Base-by-base conservation (phyloP, 2,329 filamentous ascomycete species). In the Penicillium thymicola region DNA sequence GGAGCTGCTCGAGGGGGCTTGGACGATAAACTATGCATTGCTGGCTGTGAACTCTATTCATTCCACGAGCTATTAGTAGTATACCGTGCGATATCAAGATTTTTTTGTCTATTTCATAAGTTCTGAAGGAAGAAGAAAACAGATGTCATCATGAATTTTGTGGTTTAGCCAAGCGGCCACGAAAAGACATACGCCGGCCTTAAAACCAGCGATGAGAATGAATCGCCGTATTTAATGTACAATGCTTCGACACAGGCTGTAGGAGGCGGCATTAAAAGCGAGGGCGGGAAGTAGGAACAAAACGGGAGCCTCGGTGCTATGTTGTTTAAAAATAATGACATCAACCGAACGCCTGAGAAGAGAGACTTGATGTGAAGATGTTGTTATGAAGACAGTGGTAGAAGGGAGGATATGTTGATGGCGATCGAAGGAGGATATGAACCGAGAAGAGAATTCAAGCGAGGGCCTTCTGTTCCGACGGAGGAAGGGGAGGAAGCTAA, bases 331-430 rank as follows among this genome's bases (percentile, higher is more conserved):
- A 67, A 67, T 67, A 57, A 70, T 65, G 61, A 70, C 63, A 66
- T 65, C 65, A 60, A 69, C 70, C 72, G 61, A 74, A 74, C 72
- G 72, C 72, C 72, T 65, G 69, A 72, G 71, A 71, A 74, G 70
- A 73, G 72, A 74, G 68, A 71, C 57, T 65, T 63, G 64, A 67
- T 59, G 66, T 66, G 64, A 43, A 64, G 64, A 64, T 37, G 50
- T 42, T 63, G 61, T 59, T 61, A 65, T 61, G 49, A 54, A 59
- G 56, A 63, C 51, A 59, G 61, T 51, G 46, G 58, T 42, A 64
- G 61, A 65, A 60, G 58, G 55, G 54, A 57, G 58, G 45, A 59
- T 47, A 21, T 9, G 10, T 32, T 46, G 27, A 28, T 3, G n/a
- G 27, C 28, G 32, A 48, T 38, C 43, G 51, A 54, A 59, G 57